Percentiles rank a stretch among this genome's conserved stretches.
phyloP scores from a whole-genome alignment of 306 rosid species.

The Neltuma alba region DNA sequence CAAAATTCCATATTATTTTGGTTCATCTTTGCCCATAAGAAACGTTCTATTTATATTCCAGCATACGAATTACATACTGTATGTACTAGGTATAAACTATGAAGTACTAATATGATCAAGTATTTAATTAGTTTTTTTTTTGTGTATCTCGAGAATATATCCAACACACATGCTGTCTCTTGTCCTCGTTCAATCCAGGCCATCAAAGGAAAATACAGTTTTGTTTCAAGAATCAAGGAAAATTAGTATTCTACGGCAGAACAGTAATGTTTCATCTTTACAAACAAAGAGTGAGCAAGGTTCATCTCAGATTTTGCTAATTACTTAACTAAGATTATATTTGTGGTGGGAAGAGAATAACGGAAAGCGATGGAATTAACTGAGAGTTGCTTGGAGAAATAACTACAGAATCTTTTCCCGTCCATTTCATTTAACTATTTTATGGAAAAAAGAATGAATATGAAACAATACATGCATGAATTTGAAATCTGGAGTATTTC shows the following conservation, averaged over 20 bases:
- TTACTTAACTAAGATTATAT: background rate
- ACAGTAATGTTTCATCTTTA: too few species aligned
- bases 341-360: conserved; percentile 2
- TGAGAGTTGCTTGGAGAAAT: conserved; percentile 4
- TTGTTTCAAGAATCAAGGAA: too few species aligned
- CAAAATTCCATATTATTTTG: conserved; percentile 26
- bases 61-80: background rate
- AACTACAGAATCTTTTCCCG: background rate
- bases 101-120: background rate
- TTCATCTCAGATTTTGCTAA: background rate
- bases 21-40: conserved; percentile 14
- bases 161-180: background rate
- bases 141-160: background rate
- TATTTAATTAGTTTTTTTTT: background rate
- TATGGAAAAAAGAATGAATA: background rate
- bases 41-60: background rate
- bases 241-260: background rate
- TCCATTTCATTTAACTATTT: background rate
- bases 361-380: background rate
- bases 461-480: background rate
- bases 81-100: conserved; percentile 6
- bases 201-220: background rate
- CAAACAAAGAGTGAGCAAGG: background rate
- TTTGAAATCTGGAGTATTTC: background rate
- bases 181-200: background rate